These are phyloP conservation scores for Fomes fomentarius DNA, from an alignment of 1,284 basidiomycete genomes.

Conservation along the genomic window DNA sequence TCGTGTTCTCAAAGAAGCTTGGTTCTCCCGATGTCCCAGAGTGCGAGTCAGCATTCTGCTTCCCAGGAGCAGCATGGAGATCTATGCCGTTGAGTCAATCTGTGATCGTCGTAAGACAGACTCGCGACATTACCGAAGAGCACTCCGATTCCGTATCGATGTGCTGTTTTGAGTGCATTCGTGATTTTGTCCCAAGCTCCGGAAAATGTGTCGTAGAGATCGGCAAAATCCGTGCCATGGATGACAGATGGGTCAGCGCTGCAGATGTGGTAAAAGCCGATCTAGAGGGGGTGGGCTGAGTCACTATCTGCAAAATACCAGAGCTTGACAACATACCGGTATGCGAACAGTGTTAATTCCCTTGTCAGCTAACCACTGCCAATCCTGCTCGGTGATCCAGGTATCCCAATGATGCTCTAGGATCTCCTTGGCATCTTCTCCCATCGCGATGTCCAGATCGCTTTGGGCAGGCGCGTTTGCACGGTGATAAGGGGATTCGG, in stretches of 20 bases:
- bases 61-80: constrained; percentile 78
- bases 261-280: constrained; percentile 79
- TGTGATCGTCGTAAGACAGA: too few species aligned
- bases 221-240: constrained; percentile 73
- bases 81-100: too few species aligned
- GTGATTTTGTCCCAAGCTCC: constrained; percentile 78
- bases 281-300: constrained; percentile 45
- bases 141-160: constrained; percentile 72
- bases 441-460: constrained; percentile 77
- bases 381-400: constrained; percentile 75
- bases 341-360: constrained; percentile 87
- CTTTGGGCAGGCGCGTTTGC: constrained; percentile 65
- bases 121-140: constrained; percentile 62
- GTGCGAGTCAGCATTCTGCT: constrained; percentile 71
- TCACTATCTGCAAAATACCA: background rate
- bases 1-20: constrained; percentile 50
- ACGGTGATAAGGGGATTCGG: constrained; percentile 54
- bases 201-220: constrained; percentile 58
- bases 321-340: constrained; percentile 56
- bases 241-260: constrained; percentile 64
- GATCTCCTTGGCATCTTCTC: constrained; percentile 57
- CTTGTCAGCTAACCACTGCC: constrained; percentile 70
- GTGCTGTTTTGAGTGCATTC: constrained; percentile 68
- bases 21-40: constrained; percentile 60
- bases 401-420: constrained; percentile 84